Conservation (phyloP, 1,139 yeast species). For the Pichia sp. region DNA sequence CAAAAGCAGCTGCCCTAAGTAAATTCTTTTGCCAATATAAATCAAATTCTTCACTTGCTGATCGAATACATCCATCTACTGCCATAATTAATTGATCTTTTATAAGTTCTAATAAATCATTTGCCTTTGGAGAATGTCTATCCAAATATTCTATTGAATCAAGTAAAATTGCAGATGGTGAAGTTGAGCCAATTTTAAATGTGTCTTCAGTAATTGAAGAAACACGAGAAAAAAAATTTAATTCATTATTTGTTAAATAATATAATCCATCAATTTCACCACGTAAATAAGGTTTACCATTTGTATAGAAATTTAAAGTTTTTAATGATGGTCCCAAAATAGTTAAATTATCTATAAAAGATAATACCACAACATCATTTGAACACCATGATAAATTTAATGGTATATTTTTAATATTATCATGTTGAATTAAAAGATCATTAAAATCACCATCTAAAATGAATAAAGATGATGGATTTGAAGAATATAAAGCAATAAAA, state of each 20-base stretch:
- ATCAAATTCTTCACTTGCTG: constrained; percentile 73
- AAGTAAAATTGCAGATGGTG: constrained; percentile 73
- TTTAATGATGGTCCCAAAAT: constrained; percentile 71
- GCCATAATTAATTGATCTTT: constrained; percentile 53
- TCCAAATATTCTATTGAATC: constrained; percentile 77
- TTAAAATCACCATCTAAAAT: constrained; percentile 6
- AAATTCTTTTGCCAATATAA: constrained; percentile 74
- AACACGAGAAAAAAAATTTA: constrained; percentile 66
- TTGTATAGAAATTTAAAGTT: constrained; percentile 39
- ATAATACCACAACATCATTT: constrained; percentile 66
- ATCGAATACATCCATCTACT: constrained; percentile 63
- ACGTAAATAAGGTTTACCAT: constrained; percentile 33
- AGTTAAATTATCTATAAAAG: constrained; percentile 58
- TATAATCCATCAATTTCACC: constrained; percentile 70
- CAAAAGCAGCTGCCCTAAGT: constrained; percentile 78
- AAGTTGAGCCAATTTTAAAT: constrained; percentile 76
- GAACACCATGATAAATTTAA: constrained; percentile 74
- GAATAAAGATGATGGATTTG: constrained; percentile 20
- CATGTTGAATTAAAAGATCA: constrained; percentile 24
- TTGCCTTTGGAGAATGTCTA: constrained; percentile 73
- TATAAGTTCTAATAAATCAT: constrained; percentile 64
- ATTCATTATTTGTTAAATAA: constrained; percentile 49
- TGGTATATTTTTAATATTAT: too few relatives aligned
- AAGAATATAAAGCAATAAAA: constrained; percentile 51
- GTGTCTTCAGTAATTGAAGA: constrained; percentile 51